Percentiles rank a stretch among this genome's conserved stretches.
Conservation (phyloP, 2,329 filamentous ascomycete genomes). For the Fusarium hostae region DNA sequence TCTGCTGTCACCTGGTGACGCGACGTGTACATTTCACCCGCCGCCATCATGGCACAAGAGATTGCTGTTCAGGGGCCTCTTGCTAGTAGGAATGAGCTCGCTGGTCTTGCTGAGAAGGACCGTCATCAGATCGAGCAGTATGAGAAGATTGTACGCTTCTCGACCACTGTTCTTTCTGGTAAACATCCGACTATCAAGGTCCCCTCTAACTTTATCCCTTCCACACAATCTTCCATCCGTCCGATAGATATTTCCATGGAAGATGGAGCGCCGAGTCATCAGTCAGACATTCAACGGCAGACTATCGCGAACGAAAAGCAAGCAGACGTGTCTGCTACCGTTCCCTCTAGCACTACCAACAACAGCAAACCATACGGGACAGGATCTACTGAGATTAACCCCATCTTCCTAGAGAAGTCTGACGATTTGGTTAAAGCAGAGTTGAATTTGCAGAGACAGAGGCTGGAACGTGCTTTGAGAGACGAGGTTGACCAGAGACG, state of each 20-base stretch:
- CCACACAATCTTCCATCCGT: conserved; percentile 33
- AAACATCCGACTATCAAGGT: conserved; percentile 73
- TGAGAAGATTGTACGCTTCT: conserved; percentile 82
- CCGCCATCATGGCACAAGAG: conserved; percentile 45
- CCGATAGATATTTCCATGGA: conserved; percentile 39
- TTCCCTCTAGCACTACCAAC: conserved; percentile 43
- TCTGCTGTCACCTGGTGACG: conserved; percentile 30
- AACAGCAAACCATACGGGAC: conserved; percentile 55
- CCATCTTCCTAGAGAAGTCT: conserved; percentile 86
- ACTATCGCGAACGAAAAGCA: conserved; percentile 53
- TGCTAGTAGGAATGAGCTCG: conserved; percentile 37
- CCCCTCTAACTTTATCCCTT: conserved; percentile 54
- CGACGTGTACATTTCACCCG: conserved; percentile 37
- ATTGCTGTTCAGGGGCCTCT: conserved; percentile 29
- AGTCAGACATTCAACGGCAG: conserved; percentile 48
- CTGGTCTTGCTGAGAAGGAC: conserved; percentile 57
- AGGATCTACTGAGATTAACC: conserved; percentile 77
- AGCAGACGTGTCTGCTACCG: conserved; percentile 10
- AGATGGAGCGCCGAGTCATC: conserved; percentile 17
- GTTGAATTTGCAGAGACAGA: conserved; percentile 80
- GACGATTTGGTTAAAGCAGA: conserved; percentile 86
- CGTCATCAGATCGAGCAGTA: conserved; percentile 74
- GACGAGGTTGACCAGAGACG: conserved; percentile 78
- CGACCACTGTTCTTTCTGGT: conserved; percentile 83
- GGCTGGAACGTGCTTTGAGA: conserved; percentile 80